Evolutionary conservation across 257 asterid genomes (phyloP).

Genomic region (Plectranthus barbatus): DNA sequence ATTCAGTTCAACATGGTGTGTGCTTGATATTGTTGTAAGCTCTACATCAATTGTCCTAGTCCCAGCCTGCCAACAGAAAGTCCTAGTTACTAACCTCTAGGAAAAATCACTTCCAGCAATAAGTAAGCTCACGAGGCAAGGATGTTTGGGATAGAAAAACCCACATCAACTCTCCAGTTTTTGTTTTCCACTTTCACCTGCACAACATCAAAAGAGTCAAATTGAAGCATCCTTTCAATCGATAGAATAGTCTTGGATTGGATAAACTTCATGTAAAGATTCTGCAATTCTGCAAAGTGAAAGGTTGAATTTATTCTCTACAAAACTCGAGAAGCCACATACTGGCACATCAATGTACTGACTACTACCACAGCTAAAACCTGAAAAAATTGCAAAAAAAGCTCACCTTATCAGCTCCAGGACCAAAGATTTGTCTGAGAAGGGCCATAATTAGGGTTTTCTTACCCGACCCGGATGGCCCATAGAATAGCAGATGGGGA

Average conservation of each 20-base stretch:
- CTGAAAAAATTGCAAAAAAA: too few relatives aligned
- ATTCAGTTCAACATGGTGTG: conserved; percentile 86
- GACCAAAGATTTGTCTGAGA: conserved; percentile 82
- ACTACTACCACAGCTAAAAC: neutral
- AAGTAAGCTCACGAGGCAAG: neutral
- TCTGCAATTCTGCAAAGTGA: neutral
- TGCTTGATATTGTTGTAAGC: conserved; percentile 77
- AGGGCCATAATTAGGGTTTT: conserved; percentile 98
- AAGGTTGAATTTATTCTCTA: neutral
- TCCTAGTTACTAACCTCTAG: neutral
- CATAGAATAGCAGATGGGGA: conserved; percentile 88
- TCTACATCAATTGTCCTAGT: conserved; percentile 74
- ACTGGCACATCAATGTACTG: too few relatives aligned
- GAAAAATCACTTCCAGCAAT: neutral
- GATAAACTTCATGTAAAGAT: neutral
- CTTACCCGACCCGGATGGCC: conserved; percentile 95
- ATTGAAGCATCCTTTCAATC: neutral
- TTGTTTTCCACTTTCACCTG: conserved; percentile 95
- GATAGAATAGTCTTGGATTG: neutral
- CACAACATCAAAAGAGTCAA: conserved; percentile 23
- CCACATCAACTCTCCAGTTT: conserved; percentile 91
- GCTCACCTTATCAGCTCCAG: conserved; percentile 84
- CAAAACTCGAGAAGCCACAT: neutral
- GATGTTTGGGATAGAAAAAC: conserved; percentile 18
- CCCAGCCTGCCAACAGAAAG: conserved; percentile 62